Evolutionary conservation across 176 grass and related monocot species (phyloP).

Genomic region (Carex parvula): DNA sequence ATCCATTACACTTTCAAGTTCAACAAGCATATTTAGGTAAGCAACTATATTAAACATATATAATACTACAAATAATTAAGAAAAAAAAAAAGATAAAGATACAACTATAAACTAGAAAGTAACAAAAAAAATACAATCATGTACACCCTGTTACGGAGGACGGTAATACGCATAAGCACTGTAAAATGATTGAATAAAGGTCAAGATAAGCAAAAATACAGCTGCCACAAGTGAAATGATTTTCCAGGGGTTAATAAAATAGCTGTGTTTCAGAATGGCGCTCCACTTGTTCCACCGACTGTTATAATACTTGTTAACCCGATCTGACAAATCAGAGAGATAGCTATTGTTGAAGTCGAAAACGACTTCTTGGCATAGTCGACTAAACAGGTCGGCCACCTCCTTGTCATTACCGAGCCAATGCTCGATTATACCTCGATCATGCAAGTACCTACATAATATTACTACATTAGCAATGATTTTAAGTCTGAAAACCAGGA

Average conservation of each 20-base stretch:
- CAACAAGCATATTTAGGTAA: conserved; percentile 12
- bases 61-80: neutral
- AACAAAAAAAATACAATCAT: neutral
- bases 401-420: conserved; percentile 91
- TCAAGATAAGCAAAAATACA: conserved; percentile 65
- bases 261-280: conserved; percentile 71
- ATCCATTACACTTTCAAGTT: neutral
- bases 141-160: neutral
- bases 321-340: conserved; percentile 59
- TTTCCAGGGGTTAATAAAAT: conserved; percentile 80
- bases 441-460: conserved; percentile 54
- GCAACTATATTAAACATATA: neutral
- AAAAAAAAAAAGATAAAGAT: too few species aligned
- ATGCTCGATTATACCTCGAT: conserved; percentile 87
- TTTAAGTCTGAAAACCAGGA: neutral
- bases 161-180: conserved; percentile 64
- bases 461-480: neutral
- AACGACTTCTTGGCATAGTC: conserved; percentile 83
- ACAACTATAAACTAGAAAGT: too few species aligned
- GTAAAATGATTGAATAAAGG: conserved; percentile 70
- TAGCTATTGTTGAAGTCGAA: conserved; percentile 97
- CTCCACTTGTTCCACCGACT: conserved; percentile 66
- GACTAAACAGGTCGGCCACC: conserved; percentile 80
- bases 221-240: conserved; percentile 69
- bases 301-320: conserved; percentile 77